Conservation (phyloP, 345 rosid species). For the Arabis alpina region DNA sequence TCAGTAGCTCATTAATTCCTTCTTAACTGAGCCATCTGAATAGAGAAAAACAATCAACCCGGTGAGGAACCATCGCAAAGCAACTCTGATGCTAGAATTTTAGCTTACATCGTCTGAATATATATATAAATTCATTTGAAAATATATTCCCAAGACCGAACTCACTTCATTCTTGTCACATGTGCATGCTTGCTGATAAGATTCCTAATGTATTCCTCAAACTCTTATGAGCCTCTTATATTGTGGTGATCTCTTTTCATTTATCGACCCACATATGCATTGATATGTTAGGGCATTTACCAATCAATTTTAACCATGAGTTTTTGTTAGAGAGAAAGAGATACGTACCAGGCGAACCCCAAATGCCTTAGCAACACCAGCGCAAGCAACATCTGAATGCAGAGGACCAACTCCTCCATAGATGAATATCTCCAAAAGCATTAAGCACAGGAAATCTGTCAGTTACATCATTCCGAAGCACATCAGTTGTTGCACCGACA, state of each 20-base stretch:
- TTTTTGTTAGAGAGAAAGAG: slow-evolving; percentile 19
- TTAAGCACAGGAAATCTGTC: no score
- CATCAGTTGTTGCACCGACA: no score
- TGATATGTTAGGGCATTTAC: neutral
- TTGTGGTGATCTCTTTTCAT: neutral
- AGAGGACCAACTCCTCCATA: slow-evolving; percentile 88
- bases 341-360: slow-evolving; percentile 88
- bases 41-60: slow-evolving; percentile 28
- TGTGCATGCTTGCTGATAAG: slow-evolving; percentile 75
- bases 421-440: slow-evolving; percentile 46
- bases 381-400: slow-evolving; percentile 89
- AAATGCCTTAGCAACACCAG: slow-evolving; percentile 96
- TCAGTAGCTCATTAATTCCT: slow-evolving; percentile 82
- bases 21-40: slow-evolving; percentile 94
- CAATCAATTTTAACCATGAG: slow-evolving; percentile 12
- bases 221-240: slow-evolving; percentile 54
- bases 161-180: slow-evolving; percentile 92
- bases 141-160: slow-evolving; percentile 19
- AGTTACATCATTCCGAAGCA: no score
- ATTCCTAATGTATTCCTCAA: slow-evolving; percentile 88
- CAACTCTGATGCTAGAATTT: slow-evolving; percentile 2
- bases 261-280: neutral
- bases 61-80: slow-evolving; percentile 34
- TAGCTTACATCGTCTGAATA: neutral
- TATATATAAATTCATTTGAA: neutral